Percentiles rank a stretch among this genome's conserved stretches.
Evolutionary conservation across 768 basidiomycete genomes (phyloP).

Genomic region (Coprinopsis sp.): DNA sequence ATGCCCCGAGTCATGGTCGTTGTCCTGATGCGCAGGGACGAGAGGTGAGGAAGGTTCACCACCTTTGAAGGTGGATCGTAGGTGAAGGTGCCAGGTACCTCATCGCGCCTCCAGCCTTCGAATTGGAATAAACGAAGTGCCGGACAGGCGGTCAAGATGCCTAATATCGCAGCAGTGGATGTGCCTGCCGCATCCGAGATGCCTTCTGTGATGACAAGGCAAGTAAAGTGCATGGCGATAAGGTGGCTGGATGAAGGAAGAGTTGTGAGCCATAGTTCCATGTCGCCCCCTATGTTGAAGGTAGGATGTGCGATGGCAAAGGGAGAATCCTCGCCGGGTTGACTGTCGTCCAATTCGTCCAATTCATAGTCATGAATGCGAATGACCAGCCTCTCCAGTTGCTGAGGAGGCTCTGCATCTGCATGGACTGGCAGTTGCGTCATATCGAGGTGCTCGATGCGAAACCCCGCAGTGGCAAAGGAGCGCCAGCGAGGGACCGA

Average conservation of each 20-base stretch:
- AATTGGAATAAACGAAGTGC: constrained; percentile 55
- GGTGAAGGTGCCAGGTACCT: constrained; percentile 25
- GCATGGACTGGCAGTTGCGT: constrained; percentile 21
- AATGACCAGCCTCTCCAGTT: constrained; percentile 34
- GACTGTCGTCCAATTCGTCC: constrained; percentile 26
- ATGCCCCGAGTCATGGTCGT: constrained; percentile 62
- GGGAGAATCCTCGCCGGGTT: constrained; percentile 11
- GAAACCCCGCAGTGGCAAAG: constrained; percentile 40
- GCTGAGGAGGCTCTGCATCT: constrained; percentile 19
- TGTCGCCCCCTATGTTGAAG: constrained; percentile 16
- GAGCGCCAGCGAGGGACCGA: constrained; percentile 55
- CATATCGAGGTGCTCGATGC: constrained; percentile 29
- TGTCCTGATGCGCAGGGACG: constrained; percentile 49
- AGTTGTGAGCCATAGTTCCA: constrained; percentile 46
- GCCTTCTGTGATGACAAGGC: constrained; percentile 53
- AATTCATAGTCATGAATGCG: constrained; percentile 30
- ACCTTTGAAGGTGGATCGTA: constrained; percentile 29
- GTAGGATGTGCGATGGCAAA: not conserved
- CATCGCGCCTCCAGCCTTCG: constrained; percentile 49
- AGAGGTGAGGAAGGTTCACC: constrained; percentile 54
- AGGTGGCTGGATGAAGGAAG: constrained; percentile 45
- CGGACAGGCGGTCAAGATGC: constrained; percentile 59
- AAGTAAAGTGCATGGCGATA: constrained; percentile 49
- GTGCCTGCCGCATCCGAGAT: constrained; percentile 32
- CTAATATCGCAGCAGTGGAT: constrained; percentile 47